Percentiles rank a stretch among this genome's conserved stretches.
Conservation (phyloP, 2,329 filamentous ascomycete species). For the Neopestalotiopsis clavispora region DNA sequence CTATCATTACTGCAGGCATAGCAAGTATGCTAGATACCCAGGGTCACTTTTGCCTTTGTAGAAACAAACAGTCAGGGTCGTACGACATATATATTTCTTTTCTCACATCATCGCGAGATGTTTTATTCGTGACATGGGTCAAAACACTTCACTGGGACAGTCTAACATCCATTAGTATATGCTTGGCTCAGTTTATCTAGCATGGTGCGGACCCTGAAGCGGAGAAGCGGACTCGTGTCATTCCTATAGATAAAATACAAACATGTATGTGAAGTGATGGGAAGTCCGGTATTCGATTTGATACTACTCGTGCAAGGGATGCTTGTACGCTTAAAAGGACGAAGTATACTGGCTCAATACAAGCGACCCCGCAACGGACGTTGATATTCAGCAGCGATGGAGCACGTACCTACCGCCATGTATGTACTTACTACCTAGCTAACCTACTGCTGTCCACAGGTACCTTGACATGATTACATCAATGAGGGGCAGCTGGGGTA, state of each 20-base stretch:
- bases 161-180: no score
- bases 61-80: conserved; percentile 4
- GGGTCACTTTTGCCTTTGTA: conserved; percentile 15
- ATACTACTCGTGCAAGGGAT: no score
- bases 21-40: conserved; percentile 31
- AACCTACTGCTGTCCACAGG: not conserved
- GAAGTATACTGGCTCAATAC: not conserved
- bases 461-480: not conserved
- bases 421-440: not conserved
- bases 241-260: no score
- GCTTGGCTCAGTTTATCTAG: no score
- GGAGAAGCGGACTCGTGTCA: no score
- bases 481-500: not conserved
- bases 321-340: no score
- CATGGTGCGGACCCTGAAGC: no score
- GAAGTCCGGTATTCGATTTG: no score
- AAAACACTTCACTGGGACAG: no score
- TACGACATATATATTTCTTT: conserved; percentile 7
- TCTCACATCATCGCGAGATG: not conserved
- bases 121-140: not conserved
- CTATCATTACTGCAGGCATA: conserved; percentile 20
- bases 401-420: not conserved
- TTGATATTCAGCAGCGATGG: not conserved
- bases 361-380: no score
- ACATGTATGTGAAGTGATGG: no score